Base-by-base conservation (phyloP, 495 filamentous ascomycete species). In the Penicillium cinerascens region DNA sequence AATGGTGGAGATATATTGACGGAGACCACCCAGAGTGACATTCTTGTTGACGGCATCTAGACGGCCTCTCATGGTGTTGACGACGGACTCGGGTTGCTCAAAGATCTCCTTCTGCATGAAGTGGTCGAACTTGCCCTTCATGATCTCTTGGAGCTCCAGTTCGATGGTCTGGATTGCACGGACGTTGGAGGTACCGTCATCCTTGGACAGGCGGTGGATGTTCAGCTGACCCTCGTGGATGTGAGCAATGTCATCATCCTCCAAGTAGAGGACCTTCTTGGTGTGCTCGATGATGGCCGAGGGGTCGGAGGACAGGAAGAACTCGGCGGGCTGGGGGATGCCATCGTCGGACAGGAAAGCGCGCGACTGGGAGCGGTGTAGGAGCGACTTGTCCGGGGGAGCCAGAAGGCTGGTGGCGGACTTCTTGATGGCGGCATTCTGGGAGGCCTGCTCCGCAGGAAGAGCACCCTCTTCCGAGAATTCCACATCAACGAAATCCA, bases 51-150 rank as follows among this genome's bases (percentile, higher is more conserved):
- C 86, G 46, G 87, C 81, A 68, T 98, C 95, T 56, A 98, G 77
- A 72, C 93, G 95, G 70, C 93, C 93, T 83, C 93, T 88, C 93
- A 98, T 98, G 39, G 95, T 97, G 80, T 98, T 98, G 75, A 98
- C 85, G 52, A 98, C 90, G 5, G 93, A 98, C 75, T 98, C 93
- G 51, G 93, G 93, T 76, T 98, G 93, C 77, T 98, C 93, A 72
- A 97, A 98, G 65, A 98, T 98, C 70, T 98, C 93, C 80, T 98
- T 98, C 69, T 98, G 95, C 93, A 98, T 98, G 80, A 97, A 98
- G 74, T 98, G 93, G 68, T 98, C 93, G 73, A 97, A 98, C 65
- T 92, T 95, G 66, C 93, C 93, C 83, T 97, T 98, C 93, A 98
- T 98, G 72, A 98, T 98, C 77, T 98, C 93, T 77, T 98, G 93